Evolutionary conservation across 345 rosid species (phyloP).

Genomic region (Salix arbutifolia): DNA sequence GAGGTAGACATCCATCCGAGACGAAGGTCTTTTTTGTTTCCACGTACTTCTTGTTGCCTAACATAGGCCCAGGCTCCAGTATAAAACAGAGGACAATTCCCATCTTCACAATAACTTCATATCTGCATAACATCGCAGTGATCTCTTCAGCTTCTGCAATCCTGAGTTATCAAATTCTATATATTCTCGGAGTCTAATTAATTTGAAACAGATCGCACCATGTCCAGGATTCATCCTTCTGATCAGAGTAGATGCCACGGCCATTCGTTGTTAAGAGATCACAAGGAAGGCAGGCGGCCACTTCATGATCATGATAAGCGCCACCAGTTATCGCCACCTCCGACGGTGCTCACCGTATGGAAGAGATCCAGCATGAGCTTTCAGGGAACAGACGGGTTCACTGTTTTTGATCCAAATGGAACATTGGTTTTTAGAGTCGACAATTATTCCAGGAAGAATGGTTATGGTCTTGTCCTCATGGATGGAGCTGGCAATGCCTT

Average conservation of each 20-base stretch:
- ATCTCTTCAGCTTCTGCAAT: background rate
- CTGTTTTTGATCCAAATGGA: conserved; percentile 40
- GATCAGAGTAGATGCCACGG: conserved; percentile 2
- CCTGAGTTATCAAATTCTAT: background rate
- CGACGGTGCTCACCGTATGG: conserved; percentile 38
- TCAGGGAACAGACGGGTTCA: conserved; percentile 58
- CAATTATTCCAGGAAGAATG: conserved; percentile 44
- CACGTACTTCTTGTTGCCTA: background rate
- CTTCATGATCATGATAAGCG: background rate
- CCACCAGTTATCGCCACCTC: background rate
- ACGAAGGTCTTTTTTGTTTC: background rate
- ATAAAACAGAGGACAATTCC: conserved; percentile 3
- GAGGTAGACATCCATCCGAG: conserved; percentile 9
- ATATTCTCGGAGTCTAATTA: background rate
- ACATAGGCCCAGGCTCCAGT: background rate
- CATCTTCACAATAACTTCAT: background rate
- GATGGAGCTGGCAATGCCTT: conserved; percentile 48
- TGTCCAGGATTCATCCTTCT: conserved; percentile 45
- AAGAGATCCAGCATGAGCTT: conserved; percentile 57
- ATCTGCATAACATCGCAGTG: background rate
- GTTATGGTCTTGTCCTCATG: conserved; percentile 43
- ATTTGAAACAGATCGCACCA: background rate
- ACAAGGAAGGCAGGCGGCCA: background rate
- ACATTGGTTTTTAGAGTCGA: conserved; percentile 44
- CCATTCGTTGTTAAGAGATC: background rate